Base-by-base conservation (phyloP, 331 rosid genomes). In the Rosa hybrid region DNA sequence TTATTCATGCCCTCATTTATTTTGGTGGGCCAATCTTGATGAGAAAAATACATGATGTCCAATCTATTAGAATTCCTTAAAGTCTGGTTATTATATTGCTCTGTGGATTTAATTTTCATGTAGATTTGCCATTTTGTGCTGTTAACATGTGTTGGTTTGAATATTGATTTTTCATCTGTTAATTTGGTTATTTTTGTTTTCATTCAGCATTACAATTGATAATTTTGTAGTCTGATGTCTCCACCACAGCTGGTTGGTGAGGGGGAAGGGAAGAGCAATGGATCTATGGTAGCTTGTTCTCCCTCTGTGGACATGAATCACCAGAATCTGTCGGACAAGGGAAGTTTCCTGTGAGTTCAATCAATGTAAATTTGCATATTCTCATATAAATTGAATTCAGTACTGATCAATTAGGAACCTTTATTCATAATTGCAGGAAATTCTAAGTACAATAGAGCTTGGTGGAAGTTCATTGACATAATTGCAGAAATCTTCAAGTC, bases 181-280 rank as follows among this genome's bases (percentile, higher is more conserved):
- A 12, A 56, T 59, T 72, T 78, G 16, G 57, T 72, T 71, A 45
- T 65, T 64, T 14, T 14, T 49, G 77, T 82, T 79, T 76, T 77
- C 63, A n/a, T 74, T 42, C 53, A 68, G 65, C 54, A 21, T 59
- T 56, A 69, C 75, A 68, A 83, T 79, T 81, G 70, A 82, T 77
- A 80, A 57, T 23, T 56, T 83, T 78, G 80, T 65, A 76, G 77
- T 80, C 82, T 77, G 83, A 94, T 94, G 98, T 87, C 96, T 85
- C 89, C 93, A 65, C 85, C 92, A 38, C 87, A 67, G 81, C 86
- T 87, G 73, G 89, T 88, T 72, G 73, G 86, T 75, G 94, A 88
- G 82, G 98, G 85, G 81, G 96, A 89, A 78, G 89, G 91, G 83
- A 85, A 71, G 79, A 79, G 89, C 85, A 83, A 89, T 71, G 86